A percentile compares a stretch with the other conserved stretches of the same genome.
phyloP scores from a whole-genome alignment of 768 basidiomycete genomes.

The Hygrocybe coccinea region DNA sequence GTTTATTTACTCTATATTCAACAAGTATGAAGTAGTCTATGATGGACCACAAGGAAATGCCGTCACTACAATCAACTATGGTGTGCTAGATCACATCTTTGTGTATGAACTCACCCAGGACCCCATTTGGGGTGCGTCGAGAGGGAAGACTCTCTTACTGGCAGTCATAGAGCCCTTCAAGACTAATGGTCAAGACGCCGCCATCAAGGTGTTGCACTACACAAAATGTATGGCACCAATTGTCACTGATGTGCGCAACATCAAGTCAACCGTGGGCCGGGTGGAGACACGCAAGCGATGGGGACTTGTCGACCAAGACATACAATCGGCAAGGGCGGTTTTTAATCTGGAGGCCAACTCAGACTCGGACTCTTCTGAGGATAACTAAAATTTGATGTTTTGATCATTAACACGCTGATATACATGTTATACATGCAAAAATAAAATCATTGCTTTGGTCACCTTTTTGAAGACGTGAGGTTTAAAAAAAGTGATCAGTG shows the following conservation, averaged over 20 bases:
- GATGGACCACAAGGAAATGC: background rate
- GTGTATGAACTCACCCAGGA: constrained; percentile 6
- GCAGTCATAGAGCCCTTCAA: constrained; percentile 12
- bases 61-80: constrained; percentile 6
- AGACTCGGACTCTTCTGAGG: too few relatives aligned
- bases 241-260: constrained; percentile 9
- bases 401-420: too few relatives aligned
- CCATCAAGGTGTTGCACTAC: constrained; percentile 4
- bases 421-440: too few relatives aligned
- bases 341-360: too few relatives aligned
- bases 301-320: constrained; percentile 11
- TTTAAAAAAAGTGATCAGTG: too few relatives aligned
- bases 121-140: background rate
- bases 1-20: background rate
- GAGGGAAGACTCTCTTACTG: background rate
- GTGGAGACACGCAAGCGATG: constrained; percentile 9
- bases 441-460: too few relatives aligned
- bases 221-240: background rate
- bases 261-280: constrained; percentile 13
- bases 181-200: constrained; percentile 13
- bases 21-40: constrained; percentile 1
- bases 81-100: constrained; percentile 13
- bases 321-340: too few relatives aligned
- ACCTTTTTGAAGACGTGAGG: too few relatives aligned
- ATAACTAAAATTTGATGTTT: too few relatives aligned